Conservation (phyloP, 495 filamentous ascomycete genomes). For the Tuber indicum region DNA sequence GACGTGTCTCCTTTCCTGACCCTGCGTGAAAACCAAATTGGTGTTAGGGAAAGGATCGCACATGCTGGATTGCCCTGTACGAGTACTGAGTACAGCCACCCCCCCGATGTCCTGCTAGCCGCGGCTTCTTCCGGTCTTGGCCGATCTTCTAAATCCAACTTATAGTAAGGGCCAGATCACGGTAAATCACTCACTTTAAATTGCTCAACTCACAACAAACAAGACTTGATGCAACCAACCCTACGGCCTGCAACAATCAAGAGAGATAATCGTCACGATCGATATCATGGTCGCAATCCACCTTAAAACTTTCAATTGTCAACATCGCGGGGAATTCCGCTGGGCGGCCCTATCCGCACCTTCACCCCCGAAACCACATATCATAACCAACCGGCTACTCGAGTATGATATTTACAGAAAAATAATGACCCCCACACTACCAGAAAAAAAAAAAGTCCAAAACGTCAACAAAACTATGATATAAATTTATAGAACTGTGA, state of each 20-base stretch:
- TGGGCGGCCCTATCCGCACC: not conserved
- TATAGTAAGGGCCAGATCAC: not conserved
- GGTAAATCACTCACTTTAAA: not conserved
- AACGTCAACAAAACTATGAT: not conserved
- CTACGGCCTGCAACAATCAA: not conserved
- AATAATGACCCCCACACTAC: not conserved
- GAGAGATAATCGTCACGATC: not conserved
- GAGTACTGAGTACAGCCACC: not conserved
- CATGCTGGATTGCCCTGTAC: not conserved
- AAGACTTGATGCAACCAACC: not conserved
- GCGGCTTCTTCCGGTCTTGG: not conserved
- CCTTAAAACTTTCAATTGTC: not conserved
- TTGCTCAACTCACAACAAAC: not conserved
- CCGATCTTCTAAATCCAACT: not conserved
- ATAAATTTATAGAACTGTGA: not conserved
- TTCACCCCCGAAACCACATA: not conserved
- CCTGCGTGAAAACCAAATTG: not conserved
- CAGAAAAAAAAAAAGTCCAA: not conserved
- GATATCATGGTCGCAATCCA: not conserved
- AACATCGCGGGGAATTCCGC: not conserved
- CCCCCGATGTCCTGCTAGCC: not conserved
- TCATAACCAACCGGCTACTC: no score
- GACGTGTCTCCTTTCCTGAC: constrained; percentile 15
- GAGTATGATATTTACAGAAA: not conserved
- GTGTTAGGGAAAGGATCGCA: not conserved